Evolutionary conservation across 176 grass and related monocot genomes (phyloP), one percentile per base, ranked within the genome.

Genomic region (Dendrocalamus sinicus): DNA sequence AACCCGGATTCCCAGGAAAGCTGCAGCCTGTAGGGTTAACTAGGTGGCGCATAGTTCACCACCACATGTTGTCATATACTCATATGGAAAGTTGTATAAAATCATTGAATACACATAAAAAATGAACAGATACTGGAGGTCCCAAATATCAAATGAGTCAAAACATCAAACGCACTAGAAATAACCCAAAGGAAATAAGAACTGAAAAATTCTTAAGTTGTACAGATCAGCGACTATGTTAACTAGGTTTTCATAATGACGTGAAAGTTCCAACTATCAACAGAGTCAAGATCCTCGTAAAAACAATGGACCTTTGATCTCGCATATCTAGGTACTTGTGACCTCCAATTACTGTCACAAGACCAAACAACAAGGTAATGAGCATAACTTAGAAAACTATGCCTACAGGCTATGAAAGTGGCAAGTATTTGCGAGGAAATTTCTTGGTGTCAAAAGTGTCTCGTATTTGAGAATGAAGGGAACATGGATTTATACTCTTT

Each of bases 1-100:
- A 62, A 84, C 24, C 17, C 75, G 60, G 66, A 83, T 83, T 83
- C 26, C 24, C 43, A 77, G 57, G 64, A 59, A 80, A 48, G 24
- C 46, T 26, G 20, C 62, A 8, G 12, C 35, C 70, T 26, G 23
- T 26, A 12, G 46, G 70, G 46, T 73, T 76, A 75, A 57, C 22
- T 66, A 85, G 46, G 32, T 67, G 70, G 63, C 0, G 53, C 32
- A 46, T 81, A 48, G 22, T 81, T 67, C 17, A 75, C 45, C 8
- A 17, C 20, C 8, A 26, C 39, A 76, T 24, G 48, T 76, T 20
- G 43, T 77, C 8, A 24, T 24, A 61, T 61, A 61, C n/a, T 23
- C 58, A 12, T 52, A 73, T 78, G 50, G 78, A 14, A 80, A 84
- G 6, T 26, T 67, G 28, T 51, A 39, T 66, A 47, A 45, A 53